Evolutionary conservation across 139 green algal species (phyloP).

Genomic region (Picochlorum sp.): DNA sequence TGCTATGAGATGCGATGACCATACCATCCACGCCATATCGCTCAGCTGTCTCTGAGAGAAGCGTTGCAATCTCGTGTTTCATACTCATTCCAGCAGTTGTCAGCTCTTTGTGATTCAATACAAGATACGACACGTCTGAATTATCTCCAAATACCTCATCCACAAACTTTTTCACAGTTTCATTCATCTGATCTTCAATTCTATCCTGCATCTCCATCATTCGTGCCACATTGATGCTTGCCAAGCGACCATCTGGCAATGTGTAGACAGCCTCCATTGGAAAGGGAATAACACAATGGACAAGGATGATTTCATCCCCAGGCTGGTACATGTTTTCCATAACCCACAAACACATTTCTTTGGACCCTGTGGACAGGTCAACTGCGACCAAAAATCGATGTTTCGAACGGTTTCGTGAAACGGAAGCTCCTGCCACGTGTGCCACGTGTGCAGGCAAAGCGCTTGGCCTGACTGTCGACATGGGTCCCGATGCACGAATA

Average conservation of each 20-base stretch:
- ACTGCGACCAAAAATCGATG: no score
- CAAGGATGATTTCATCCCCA: slow-evolving; percentile 16
- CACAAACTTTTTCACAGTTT: neutral
- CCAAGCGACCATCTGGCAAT: slow-evolving; percentile 20
- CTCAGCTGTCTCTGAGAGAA: slow-evolving; percentile 15
- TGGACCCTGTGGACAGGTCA: neutral
- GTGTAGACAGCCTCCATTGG: slow-evolving; percentile 8
- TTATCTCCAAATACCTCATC: neutral
- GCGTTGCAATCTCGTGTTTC: slow-evolving; percentile 13
- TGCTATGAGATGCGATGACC: slow-evolving; percentile 6
- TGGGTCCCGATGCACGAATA: no score
- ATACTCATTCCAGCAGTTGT: neutral
- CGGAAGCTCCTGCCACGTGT: no score
- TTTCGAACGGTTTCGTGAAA: no score
- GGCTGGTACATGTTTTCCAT: slow-evolving; percentile 6
- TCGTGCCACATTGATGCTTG: slow-evolving; percentile 13
- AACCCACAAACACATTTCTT: slow-evolving; percentile 7
- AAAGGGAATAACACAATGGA: slow-evolving; percentile 18
- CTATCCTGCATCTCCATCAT: slow-evolving; percentile 20
- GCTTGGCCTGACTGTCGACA: no score
- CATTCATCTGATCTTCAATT: slow-evolving; percentile 8
- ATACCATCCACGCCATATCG: neutral
- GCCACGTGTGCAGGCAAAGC: no score
- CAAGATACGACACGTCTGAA: neutral
- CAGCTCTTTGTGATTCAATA: slow-evolving; percentile 12